Evolutionary conservation across 305 asterid species (phyloP), one percentile per base, ranked within the genome.

Genomic region (Fraxinus ornus): DNA sequence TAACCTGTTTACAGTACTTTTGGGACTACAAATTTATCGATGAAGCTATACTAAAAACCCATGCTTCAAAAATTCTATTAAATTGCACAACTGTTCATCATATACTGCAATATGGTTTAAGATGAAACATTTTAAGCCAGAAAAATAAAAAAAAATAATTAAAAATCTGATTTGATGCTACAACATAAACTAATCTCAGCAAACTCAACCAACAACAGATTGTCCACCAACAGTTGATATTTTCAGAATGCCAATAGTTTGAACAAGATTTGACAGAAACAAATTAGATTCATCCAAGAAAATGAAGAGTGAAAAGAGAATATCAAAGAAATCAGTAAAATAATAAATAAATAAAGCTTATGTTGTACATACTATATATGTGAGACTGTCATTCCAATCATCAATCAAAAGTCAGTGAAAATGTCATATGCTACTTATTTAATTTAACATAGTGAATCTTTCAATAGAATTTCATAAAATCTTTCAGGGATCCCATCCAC

Each of bases 401-500:
- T 64, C 73, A 64, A 64, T 64, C 33, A 9, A 24, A 64, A 64
- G 35, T 24, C 35, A 64, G n/a, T 24, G 35, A 66, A 64, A 66
- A 26, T 66, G 74, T 9, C 36, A 66, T 3, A 12, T 66, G 74
- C 74, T 66, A 9, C 36, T 26, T 26, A 66, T 66, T 9, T 26
- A 60, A 60, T 60, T 60, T 8, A 66, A 66, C 33, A 26, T 3
- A 24, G 7, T 26, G 74, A 3, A 22, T 22, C 74, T 13, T 66
- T 9, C 22, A 26, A 17, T 26, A 66, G 74, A 66, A 26, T 17
- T 68, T 26, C 33, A 26, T 68, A 24, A 13, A 80, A 83, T 83
- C 70, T 60, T 32, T 35, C 77, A 52, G 47, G 39, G 68, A 60
- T 78, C 80, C n/a, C 35, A 41, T n/a, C 75, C 70, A 49, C 72